Evolutionary conservation across 164 flowering plant species (phyloP).

Genomic region (Protea cynaroides): DNA sequence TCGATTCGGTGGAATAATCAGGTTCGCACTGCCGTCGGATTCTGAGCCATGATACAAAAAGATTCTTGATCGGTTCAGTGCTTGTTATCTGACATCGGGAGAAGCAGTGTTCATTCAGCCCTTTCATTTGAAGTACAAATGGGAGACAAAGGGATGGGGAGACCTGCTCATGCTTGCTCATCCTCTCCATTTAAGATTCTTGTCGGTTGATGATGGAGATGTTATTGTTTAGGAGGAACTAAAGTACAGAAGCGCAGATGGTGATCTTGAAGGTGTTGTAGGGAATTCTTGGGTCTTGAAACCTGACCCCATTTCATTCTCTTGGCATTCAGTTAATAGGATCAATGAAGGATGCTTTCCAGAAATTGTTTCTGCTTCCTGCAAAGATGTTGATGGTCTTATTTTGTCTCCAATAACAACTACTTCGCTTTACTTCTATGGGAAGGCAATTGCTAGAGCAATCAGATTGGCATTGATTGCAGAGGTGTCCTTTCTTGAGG

Average conservation of each 20-base stretch:
- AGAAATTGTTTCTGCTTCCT: slow-evolving; percentile 52
- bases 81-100: slow-evolving; percentile 74
- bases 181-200: no score
- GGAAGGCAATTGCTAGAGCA: slow-evolving; percentile 82
- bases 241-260: no score
- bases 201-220: no score
- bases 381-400: slow-evolving; percentile 52
- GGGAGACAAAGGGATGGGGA: slow-evolving; percentile 87
- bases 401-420: slow-evolving; percentile 39
- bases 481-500: no score
- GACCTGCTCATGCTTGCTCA: slow-evolving; percentile 75
- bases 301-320: slow-evolving; percentile 47
- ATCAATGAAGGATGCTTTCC: slow-evolving; percentile 33
- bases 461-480: slow-evolving; percentile 88
- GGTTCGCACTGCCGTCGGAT: slow-evolving; percentile 61
- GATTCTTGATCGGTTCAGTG: slow-evolving; percentile 63
- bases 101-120: slow-evolving; percentile 50
- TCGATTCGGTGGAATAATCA: slow-evolving; percentile 50
- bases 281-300: slow-evolving; percentile 74
- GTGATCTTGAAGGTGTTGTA: no score
- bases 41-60: slow-evolving; percentile 26
- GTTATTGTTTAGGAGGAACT: no score
- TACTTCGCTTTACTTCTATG: slow-evolving; percentile 72
- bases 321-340: slow-evolving; percentile 82
- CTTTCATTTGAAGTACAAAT: slow-evolving; percentile 61